Base-by-base conservation (phyloP, 2,329 filamentous ascomycete genomes). In the Phialemonium atrogriseum region DNA sequence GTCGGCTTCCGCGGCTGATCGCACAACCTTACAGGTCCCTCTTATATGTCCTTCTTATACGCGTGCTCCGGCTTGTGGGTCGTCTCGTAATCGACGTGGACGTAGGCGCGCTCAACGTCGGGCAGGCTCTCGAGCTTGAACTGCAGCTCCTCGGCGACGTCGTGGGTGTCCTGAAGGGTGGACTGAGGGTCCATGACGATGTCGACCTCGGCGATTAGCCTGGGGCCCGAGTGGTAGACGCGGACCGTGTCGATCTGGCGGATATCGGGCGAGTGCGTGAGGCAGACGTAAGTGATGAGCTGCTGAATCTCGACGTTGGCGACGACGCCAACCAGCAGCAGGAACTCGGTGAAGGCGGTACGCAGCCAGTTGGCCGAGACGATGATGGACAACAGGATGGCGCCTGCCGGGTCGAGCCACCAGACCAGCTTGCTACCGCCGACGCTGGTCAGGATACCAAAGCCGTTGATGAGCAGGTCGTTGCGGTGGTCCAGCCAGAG, bases 401-500 rank as follows among this genome's bases (percentile, higher is more conserved):
- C 89, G 25, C 91, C 91, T 63, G 84, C 77, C 0, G 91, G 87
- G 59, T 98, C 91, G 42, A 98, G 78, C 85, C 86, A 96, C 89
- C 89, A 95, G 37, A 68, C 66, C 14, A 96, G 66, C 64, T 94
- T 93, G 42, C 79, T 77, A 20, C 91, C 91, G 34, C 86, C 84
- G n/a, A 95, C 80, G 3, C 84, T 89, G 1, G 88, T 95, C 33
- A 95, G 59, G 41, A 96, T 78, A 73, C 83, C 87, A 45, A 94
- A 86, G 33, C 86, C 86, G 55, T 96, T 98, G 70, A 98, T 86
- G 48, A 94, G 69, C n/a, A 98, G 68, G 52, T 98, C 91, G 52
- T 98, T 98, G 39, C 91, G 80, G 62, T 98, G 91, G 51, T 96
- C 89, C 56, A 94, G 84, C 88, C 87, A 95, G 10, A 96, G 66